Evolutionary conservation across 306 rosid species (phyloP), one percentile per base, ranked within the genome.

Genomic region (Spatholobus suberectus): DNA sequence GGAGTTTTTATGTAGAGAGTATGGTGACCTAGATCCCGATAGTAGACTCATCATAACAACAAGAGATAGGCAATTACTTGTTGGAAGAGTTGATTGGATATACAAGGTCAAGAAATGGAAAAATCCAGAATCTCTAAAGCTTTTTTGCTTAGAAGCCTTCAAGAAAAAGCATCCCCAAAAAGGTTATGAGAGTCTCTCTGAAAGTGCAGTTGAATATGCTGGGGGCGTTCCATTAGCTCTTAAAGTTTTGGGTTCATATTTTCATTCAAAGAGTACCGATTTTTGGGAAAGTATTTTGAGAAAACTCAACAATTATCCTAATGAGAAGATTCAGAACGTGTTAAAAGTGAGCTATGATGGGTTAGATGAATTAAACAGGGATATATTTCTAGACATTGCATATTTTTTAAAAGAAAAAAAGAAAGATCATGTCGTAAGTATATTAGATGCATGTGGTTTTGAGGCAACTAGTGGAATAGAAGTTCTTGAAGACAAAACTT

Each of bases 321-420:
- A 84, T 26, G 37, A 12, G 1, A 8, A 0, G 6, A 80, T 80
- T 70, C 75, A 35, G 23, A 34, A 43, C 0, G 10, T 41, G 73
- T 26, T 79, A 24, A 3, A 6, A 41, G 24, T 29, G 47, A 78
- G 74, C 12, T 73, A 80, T 76, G 24, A 71, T 40, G 82, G 65
- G 10, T 29, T 85, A 29, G 57, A 78, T 7, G 1, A 6, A 10
- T 41, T 8, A 13, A 37, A 69, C 13, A 5, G 11, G 37, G 7
- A 69, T 1, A 80, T 75, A 8, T 85, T 85, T 26, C 66, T 80
- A 1, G 85, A 85, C 18, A 47, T 86, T 46, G 86, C 82, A 58
- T 82, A 73, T 9, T 86, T 86, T 27, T 78, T 73, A 12, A 27
- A 6, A 29, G 84, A 26, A 2, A 41, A 73, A 76, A 0, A 20